Base-by-base conservation (phyloP, 768 basidiomycete genomes). In the Xanthoconium stramineum region DNA sequence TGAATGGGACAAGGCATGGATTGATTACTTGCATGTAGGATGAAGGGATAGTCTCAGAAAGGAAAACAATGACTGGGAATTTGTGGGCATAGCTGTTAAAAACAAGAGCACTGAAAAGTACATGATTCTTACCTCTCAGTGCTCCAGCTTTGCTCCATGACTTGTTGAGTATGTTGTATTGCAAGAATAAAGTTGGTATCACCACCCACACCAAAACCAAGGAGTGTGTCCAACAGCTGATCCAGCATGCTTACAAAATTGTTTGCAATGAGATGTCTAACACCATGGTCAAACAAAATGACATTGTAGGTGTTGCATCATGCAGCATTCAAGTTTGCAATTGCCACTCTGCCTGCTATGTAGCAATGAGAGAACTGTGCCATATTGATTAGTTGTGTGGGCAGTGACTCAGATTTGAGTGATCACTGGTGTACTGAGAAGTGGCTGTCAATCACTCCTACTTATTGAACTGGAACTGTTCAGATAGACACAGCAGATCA, bases 241-340 rank as follows among this genome's bases (percentile, higher is more conserved):
- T 80, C 74, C 0, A 83, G 77, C 2, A 75, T 65, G 46, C 77
- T 76, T 1, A 65, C 56, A 42, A 79, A 78, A 56, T 86, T 81
- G 52, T 85, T 81, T 36, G 62, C 58, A 30, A 82, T 52, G 3
- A 65, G 68, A 5, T 39, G 55, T 14, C 38, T 29, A 1, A 68
- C 47, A 0, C 1, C 6, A 11, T 65, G 33, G 42, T 78, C 58
- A 58, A 85, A 85, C n/a, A 82, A 59, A 19, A 83, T 52, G 47
- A 86, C 72, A 8, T 79, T 83, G 56, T 86, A 86, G 1, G 84
- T 73, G 56, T 85, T 84, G 30, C 75, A 68, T 28, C 80, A 75
- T 0, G 61, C 65, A 14, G 64, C 64, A 43, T 69, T 68, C 6
- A 62, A 52, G 32, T 42, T 55, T 2, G 60, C 33, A 55, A 76